These are phyloP conservation scores for Lophium mytilinum DNA, from an alignment of 495 filamentous ascomycete species.

Conservation along the genomic window DNA sequence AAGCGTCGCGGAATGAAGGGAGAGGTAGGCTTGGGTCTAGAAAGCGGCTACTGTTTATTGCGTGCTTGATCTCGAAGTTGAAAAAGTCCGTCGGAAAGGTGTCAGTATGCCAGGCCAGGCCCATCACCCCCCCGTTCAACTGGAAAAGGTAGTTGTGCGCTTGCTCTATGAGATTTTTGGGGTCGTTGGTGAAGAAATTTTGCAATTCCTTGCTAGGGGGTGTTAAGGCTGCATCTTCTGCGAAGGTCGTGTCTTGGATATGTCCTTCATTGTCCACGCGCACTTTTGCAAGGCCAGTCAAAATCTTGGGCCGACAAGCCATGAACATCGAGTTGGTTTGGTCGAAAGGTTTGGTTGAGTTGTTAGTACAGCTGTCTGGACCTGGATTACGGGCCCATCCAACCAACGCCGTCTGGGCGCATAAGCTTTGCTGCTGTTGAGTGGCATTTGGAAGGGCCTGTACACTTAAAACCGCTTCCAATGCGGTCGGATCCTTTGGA, in stretches of 20 bases:
- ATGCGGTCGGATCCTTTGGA: background rate
- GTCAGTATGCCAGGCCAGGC: slow-evolving; percentile 34
- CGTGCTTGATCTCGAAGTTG: slow-evolving; percentile 29
- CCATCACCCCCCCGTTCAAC: too few species aligned
- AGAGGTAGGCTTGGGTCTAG: slow-evolving; percentile 28
- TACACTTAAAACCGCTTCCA: background rate
- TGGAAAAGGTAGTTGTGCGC: slow-evolving; percentile 3
- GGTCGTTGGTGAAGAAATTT: slow-evolving; percentile 1
- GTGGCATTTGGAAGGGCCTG: background rate
- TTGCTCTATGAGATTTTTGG: background rate
- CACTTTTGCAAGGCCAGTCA: slow-evolving; percentile 32
- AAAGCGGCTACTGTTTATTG: slow-evolving; percentile 15
- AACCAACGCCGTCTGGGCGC: background rate
- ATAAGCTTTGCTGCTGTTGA: background rate
- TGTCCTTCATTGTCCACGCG: slow-evolving; percentile 26
- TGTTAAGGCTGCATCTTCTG: background rate
- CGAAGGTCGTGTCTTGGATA: slow-evolving; percentile 1
- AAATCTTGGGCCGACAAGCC: slow-evolving; percentile 28
- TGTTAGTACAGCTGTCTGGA: background rate
- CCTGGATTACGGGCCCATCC: background rate
- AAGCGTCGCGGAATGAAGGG: slow-evolving; percentile 22
- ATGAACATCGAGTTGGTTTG: slow-evolving; percentile 22
- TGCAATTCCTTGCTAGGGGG: too few species aligned
- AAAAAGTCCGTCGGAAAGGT: slow-evolving; percentile 31
- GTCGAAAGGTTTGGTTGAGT: background rate